Conservation (phyloP, 495 filamentous ascomycete genomes). For the Pyronema domesticum region DNA sequence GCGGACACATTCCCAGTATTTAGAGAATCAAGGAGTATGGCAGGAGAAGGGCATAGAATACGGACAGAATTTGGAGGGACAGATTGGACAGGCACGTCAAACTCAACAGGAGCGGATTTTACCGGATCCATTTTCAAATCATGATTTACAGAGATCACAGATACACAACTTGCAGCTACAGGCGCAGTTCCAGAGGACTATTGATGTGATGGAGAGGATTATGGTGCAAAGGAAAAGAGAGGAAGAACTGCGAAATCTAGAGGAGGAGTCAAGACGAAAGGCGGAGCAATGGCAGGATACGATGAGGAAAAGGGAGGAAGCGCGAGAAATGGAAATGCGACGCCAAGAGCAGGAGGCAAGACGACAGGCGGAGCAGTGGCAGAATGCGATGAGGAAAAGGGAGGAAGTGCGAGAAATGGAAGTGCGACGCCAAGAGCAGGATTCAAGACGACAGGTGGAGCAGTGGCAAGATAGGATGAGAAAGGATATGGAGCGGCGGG, state of each 20-base stretch:
- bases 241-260: neutral
- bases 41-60: conserved; percentile 1
- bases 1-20: neutral
- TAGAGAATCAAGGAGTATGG: neutral
- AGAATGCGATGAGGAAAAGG: neutral
- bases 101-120: neutral
- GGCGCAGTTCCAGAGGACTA: neutral
- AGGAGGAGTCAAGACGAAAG: neutral
- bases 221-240: neutral
- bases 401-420: neutral
- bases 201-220: neutral
- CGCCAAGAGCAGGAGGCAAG: too few relatives aligned
- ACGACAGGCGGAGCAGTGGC: neutral
- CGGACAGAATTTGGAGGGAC: neutral
- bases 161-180: conserved; percentile 1
- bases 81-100: conserved; percentile 1
- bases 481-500: too few relatives aligned
- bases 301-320: neutral
- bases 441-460: too few relatives aligned
- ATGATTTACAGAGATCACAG: neutral
- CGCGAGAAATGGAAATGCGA: neutral
- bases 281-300: neutral
- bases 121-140: neutral
- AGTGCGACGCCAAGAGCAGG: too few relatives aligned
- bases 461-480: too few relatives aligned